Evolutionary conservation across 2,329 filamentous ascomycete species (phyloP).

Genomic region (Ophiostoma piceae): DNA sequence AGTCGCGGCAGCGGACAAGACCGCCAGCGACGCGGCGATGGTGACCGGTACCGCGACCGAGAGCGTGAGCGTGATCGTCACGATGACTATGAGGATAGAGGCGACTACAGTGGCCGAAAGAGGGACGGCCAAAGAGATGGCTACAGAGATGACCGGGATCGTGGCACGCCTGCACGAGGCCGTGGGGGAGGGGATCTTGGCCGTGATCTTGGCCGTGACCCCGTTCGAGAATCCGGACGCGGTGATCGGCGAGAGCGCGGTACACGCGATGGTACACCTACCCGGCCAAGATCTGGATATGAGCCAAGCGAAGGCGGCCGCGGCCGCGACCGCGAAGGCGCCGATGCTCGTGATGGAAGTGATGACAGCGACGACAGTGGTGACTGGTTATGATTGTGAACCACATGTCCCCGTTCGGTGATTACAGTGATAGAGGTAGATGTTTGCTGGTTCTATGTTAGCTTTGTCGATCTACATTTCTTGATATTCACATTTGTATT

Average conservation of each 20-base stretch:
- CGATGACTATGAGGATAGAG: neutral
- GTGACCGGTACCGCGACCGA: neutral
- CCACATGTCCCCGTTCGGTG: neutral
- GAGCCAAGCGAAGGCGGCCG: conserved; percentile 2
- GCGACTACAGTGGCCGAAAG: neutral
- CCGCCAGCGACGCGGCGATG: neutral
- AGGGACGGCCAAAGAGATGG: neutral
- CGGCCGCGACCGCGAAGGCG: neutral
- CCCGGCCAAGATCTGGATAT: neutral
- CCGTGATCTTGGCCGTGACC: neutral
- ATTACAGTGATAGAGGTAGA: neutral
- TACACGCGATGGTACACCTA: neutral
- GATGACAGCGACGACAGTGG: neutral
- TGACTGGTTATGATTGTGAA: neutral
- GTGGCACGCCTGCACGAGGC: neutral
- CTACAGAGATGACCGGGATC: neutral
- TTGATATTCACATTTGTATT: no score
- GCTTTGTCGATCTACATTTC: neutral
- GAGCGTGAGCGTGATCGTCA: neutral
- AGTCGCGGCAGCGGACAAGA: neutral
- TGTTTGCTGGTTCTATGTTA: neutral
- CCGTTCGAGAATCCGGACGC: neutral
- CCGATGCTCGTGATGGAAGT: neutral
- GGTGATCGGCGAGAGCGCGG: neutral
- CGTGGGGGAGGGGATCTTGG: neutral